Evolutionary conservation across 495 filamentous ascomycete genomes (phyloP).

Genomic region (Viridothelium virens): DNA sequence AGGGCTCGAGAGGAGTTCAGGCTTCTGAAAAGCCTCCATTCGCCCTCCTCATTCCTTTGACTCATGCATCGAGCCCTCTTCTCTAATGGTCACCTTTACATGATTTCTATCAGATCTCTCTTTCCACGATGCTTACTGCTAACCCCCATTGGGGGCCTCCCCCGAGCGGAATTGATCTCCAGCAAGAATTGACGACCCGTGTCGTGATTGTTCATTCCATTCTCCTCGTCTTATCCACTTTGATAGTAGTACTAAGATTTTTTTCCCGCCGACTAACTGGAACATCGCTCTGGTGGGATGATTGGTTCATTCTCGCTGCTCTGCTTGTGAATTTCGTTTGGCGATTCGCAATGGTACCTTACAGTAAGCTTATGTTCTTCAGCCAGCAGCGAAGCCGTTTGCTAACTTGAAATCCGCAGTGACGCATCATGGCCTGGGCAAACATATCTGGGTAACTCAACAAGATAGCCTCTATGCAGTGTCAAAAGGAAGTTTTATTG

Average conservation of each 20-base stretch:
- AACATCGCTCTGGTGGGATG: not conserved
- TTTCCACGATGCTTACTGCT: not conserved
- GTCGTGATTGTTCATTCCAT: not conserved
- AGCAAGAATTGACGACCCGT: not conserved
- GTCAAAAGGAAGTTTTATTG: not conserved
- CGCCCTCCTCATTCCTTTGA: not conserved
- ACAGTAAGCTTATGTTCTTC: not conserved
- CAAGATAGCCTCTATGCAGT: not conserved
- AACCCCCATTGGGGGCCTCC: not conserved
- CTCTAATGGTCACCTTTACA: not conserved
- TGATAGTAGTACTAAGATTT: not conserved
- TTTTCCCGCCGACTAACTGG: not conserved
- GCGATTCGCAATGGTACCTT: not conserved
- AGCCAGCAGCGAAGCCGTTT: not conserved
- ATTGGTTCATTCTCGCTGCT: not conserved
- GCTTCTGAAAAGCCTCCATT: too few relatives aligned
- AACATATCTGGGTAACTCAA: not conserved
- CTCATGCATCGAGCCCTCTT: not conserved
- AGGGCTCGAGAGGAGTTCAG: too few relatives aligned
- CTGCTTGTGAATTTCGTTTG: not conserved
- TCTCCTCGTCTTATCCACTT: not conserved
- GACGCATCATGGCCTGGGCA: slow-evolving; percentile 3
- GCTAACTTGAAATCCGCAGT: not conserved
- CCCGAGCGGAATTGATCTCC: not conserved
- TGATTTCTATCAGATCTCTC: not conserved